Percentiles rank a stretch among this genome's conserved stretches.
These are phyloP conservation scores for Polyporus arcularius DNA, from an alignment of 768 basidiomycete genomes.

Conservation along the genomic window DNA sequence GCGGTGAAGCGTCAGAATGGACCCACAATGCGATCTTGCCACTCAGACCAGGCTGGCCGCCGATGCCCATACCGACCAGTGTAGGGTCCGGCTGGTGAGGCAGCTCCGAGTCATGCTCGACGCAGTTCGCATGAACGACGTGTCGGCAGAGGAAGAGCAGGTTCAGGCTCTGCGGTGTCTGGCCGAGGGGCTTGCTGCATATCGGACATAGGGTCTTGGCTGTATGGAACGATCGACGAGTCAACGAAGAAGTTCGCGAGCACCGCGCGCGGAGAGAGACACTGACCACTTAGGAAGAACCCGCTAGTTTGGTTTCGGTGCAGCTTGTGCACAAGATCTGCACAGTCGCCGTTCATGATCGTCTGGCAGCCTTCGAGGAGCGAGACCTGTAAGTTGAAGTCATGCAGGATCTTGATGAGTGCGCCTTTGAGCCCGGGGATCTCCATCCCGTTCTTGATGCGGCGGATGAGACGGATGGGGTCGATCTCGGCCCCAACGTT, in stretches of 20 bases:
- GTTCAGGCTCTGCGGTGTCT: constrained; percentile 58
- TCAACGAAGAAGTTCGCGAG: background rate
- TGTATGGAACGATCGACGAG: constrained; percentile 28
- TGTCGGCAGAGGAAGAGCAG: constrained; percentile 88
- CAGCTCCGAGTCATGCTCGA: constrained; percentile 63
- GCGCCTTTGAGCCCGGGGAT: constrained; percentile 95
- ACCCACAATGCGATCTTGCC: constrained; percentile 83
- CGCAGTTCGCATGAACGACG: constrained; percentile 79
- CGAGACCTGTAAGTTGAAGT: constrained; percentile 93
- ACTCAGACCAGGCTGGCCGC: constrained; percentile 49
- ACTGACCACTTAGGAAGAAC: constrained; percentile 72
- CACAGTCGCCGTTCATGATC: constrained; percentile 83
- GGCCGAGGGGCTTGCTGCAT: constrained; percentile 61
- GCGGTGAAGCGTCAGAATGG: background rate
- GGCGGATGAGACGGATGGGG: constrained; percentile 89
- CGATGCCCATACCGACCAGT: constrained; percentile 45
- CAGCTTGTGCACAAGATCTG: constrained; percentile 65
- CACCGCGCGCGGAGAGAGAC: constrained; percentile 8
- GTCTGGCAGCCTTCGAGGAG: constrained; percentile 90
- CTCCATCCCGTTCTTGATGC: constrained; percentile 95
- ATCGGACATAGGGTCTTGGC: constrained; percentile 67
- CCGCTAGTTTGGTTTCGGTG: constrained; percentile 80
- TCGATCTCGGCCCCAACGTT: constrained; percentile 97
- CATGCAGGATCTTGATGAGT: constrained; percentile 94
- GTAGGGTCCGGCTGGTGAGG: constrained; percentile 61